Evolutionary conservation across 2,329 filamentous ascomycete genomes (phyloP).

Genomic region (Xylaria sp.): DNA sequence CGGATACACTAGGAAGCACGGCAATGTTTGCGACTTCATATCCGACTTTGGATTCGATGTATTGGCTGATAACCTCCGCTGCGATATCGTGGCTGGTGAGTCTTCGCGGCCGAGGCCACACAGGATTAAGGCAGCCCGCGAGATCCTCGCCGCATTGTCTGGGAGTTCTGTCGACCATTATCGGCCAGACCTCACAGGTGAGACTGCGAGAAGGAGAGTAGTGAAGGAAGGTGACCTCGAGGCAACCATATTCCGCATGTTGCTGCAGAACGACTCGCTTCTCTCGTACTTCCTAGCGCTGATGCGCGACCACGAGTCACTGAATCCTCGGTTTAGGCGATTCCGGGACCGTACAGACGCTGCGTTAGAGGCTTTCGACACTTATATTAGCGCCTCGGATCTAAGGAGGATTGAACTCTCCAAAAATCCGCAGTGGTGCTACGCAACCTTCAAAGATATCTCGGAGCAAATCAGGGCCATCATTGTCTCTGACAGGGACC

Average conservation of each 20-base stretch:
- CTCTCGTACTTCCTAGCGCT: conserved; percentile 58
- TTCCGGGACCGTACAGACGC: conserved; percentile 54
- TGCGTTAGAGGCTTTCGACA: conserved; percentile 53
- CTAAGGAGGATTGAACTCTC: conserved; percentile 17
- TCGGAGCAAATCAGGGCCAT: conserved; percentile 50
- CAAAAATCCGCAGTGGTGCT: conserved; percentile 57
- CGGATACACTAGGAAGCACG: conserved; percentile 54
- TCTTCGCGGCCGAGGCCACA: conserved; percentile 39
- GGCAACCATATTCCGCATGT: conserved; percentile 58
- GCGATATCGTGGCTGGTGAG: conserved; percentile 48
- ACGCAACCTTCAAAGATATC: conserved; percentile 52
- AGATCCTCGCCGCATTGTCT: conserved; percentile 56
- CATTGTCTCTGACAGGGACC: conserved; percentile 48
- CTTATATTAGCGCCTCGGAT: conserved; percentile 33
- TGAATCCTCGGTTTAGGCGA: conserved; percentile 54
- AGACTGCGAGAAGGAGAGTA: conserved; percentile 41
- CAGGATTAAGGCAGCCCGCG: conserved; percentile 56
- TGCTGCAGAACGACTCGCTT: conserved; percentile 60
- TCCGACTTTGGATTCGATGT: conserved; percentile 58
- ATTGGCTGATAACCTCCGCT: conserved; percentile 59
- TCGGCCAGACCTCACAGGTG: conserved; percentile 51
- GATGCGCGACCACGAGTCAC: conserved; percentile 50
- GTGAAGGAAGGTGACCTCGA: conserved; percentile 55
- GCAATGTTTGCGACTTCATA: conserved; percentile 56
- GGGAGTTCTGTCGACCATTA: conserved; percentile 48